Conservation (phyloP, 805 yeast species). For the Pichia heedii region DNA sequence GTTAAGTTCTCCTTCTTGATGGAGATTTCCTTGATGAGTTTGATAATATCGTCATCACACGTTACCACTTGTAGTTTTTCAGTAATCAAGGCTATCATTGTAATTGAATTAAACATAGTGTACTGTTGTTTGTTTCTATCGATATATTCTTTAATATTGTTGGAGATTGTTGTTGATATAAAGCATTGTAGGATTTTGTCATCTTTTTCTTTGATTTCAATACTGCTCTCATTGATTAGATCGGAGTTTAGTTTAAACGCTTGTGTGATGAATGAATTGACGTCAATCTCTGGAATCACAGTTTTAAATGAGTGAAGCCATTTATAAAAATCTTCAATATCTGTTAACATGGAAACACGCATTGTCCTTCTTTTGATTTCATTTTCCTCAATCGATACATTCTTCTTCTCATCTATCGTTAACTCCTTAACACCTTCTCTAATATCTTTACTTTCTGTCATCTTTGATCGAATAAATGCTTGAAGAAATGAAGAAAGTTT, state of each 20-base stretch:
- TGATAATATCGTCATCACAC: not conserved
- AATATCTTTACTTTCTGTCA: not conserved
- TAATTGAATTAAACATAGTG: not conserved
- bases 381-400: not conserved
- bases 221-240: not conserved
- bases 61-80: not conserved
- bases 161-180: not conserved
- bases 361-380: not conserved
- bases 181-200: not conserved
- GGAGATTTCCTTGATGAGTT: not conserved
- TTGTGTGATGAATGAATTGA: not conserved
- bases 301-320: not conserved
- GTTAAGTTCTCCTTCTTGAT: not conserved
- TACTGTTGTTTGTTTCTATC: not conserved
- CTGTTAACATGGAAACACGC: not conserved
- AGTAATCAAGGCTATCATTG: not conserved
- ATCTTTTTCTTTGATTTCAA: not conserved
- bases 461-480: too few species aligned
- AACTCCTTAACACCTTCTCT: not conserved
- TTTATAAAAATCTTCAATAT: not conserved
- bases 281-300: not conserved
- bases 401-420: not conserved
- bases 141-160: not conserved
- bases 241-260: not conserved
- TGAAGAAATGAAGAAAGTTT: too few species aligned